Base-by-base conservation (phyloP, 441 rosid species). In the Mallotus repandus region DNA sequence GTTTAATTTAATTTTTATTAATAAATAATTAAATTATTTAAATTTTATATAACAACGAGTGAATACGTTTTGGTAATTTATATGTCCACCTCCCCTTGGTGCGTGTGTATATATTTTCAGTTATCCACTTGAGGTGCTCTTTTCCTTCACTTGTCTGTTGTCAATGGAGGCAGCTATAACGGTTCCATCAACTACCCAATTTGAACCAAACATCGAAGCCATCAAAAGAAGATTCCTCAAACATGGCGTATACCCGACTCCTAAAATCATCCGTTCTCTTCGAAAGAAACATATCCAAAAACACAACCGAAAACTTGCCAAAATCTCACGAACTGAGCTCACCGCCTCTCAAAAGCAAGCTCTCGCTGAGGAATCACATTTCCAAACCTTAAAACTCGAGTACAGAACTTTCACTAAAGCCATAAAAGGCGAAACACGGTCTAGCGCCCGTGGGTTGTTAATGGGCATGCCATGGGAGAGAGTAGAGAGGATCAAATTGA, bases 401-500 rank as follows among this genome's bases (percentile, higher is more conserved):
- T 94, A 86, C 86, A 87, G 75, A 77, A 83, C 83, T 70, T 92
- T 91, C 82, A 81, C 71, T 63, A 79, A 75, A 80, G 83, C 84
- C 1, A 68, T 83, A 19, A 78, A 84, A 13, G 72, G 77, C 14
- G 77, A 76, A 66, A 66, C 62, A 1, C 48, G 66, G 54, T 56
- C 56, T 9, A 73, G 43, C 45, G 66, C 72, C n/a, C 73, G 73
- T 22, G 81, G 64, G 11, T 72, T 77, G 78, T 65, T 89, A 73
- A 86, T 86, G 53, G 99, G 96, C 66, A 86, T 84, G 82, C 99
- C 97, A 9, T 94, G 99, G 98, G 98, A 94, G 81, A 84, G 91
- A 74, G 82, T 91, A 32, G 97, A 90, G 84, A 86, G 67, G 66
- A 83, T 84, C 69, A 79, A 76, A 68, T 57, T 92, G 77, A 83